Evolutionary conservation across 805 yeast species (phyloP), one percentile per base, ranked within the genome.

Genomic region (Barnettozyma siamensis): DNA sequence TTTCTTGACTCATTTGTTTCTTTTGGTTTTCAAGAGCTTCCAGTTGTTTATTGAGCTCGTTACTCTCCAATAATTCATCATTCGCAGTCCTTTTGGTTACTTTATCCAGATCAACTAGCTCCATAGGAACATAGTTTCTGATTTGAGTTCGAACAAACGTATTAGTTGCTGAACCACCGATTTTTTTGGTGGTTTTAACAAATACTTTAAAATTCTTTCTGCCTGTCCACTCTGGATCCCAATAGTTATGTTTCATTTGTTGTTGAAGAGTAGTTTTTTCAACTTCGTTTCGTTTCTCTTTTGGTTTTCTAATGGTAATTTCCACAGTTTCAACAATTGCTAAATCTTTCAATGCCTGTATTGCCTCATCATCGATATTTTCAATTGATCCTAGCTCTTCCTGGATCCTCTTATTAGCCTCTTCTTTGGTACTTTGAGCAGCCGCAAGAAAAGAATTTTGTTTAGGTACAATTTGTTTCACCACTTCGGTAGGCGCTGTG

Each of bases 191-290:
- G 20, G 46, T 48, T 38, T 67, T 67, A 3, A 57, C 58, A 53
- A 70, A 70, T 5, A 45, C 55, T 40, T 70, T 70, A 45, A 63
- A 69, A 45, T 69, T 69, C 43, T 61, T 67, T 11, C 72, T 46
- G 1, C 54, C 58, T 17, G 48, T 40, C 64, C 67, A 60, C 15
- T 47, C 49, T 1, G 46, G 42, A 30, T 45, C 43, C 46, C 46
- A 43, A 18, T 37, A 30, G 12, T 26, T 33, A 12, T 26, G 23
- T 5, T 27, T 41, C 24, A 33, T 37, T 30, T 41, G 44, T 17
- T 41, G 33, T 30, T 41, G 41, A 10, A 41, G 18, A 3, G 44
- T 42, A 21, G 44, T 33, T 29, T 33, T 38, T 11, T 7, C 27
- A 9, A 19, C 10, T 20, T 19, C 41, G 33, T 33, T 19, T 12